Evolutionary conservation across 768 basidiomycete genomes (phyloP).

Genomic region (Pleurotus citrinopileatus): DNA sequence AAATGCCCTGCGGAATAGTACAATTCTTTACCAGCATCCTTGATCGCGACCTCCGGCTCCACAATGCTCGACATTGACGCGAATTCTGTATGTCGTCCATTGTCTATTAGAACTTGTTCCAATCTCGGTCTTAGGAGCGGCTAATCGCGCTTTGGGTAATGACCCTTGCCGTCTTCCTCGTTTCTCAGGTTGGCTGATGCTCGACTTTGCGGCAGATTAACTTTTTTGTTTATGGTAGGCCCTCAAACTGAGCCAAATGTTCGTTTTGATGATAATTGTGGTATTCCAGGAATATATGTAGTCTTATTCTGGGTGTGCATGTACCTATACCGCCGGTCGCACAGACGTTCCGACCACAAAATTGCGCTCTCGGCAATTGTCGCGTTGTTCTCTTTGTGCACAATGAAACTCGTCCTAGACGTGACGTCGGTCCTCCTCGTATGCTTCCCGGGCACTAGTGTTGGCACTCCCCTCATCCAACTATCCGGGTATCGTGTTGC

Average conservation of each 20-base stretch:
- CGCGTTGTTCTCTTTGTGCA: neutral
- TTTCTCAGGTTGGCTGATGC: neutral
- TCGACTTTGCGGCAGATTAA: neutral
- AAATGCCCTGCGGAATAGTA: no score
- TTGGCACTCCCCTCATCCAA: no score
- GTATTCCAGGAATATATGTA: neutral
- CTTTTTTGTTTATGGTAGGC: neutral
- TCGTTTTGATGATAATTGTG: neutral
- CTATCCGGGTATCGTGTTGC: no score
- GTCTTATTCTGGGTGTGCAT: neutral
- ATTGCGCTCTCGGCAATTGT: neutral
- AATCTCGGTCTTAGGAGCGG: no score
- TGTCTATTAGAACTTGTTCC: neutral
- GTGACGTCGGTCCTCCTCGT: neutral
- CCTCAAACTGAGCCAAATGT: neutral
- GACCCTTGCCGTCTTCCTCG: neutral
- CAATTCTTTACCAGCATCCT: neutral
- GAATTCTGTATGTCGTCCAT: neutral
- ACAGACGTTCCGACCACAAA: neutral
- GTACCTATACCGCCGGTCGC: neutral
- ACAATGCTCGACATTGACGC: neutral
- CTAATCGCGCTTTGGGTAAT: neutral
- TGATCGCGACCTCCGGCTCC: neutral
- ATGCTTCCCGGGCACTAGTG: no score
- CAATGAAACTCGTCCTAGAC: neutral